Evolutionary conservation across 169 alveolate genomes (phyloP).

Genomic region (Besnoitia besnoiti): DNA sequence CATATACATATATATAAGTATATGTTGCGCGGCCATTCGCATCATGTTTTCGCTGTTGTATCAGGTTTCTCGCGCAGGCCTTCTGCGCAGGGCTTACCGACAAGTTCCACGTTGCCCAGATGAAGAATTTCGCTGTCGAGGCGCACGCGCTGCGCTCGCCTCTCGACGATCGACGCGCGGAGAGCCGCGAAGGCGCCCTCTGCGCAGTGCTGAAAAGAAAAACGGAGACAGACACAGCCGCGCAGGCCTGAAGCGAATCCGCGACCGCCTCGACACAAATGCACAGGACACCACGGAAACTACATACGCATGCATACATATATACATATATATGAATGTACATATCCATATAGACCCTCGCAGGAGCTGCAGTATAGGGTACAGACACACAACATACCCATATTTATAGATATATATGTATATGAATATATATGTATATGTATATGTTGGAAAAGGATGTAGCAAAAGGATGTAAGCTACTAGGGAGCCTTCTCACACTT

Average conservation of each 20-base stretch:
- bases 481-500: too few relatives aligned
- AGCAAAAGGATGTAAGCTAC: too few relatives aligned
- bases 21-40: too few relatives aligned
- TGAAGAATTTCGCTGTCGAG: conserved; percentile 85
- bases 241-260: neutral
- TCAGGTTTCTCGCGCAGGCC: too few relatives aligned
- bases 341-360: neutral
- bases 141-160: conserved; percentile 77
- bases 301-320: neutral
- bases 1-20: neutral
- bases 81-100: conserved; percentile 77
- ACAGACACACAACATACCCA: too few relatives aligned
- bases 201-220: conserved; percentile 83
- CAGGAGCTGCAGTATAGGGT: neutral
- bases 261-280: too few relatives aligned
- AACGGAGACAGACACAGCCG: too few relatives aligned
- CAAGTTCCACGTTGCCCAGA: conserved; percentile 84
- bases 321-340: neutral
- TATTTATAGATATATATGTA: neutral
- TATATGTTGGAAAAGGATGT: too few relatives aligned
- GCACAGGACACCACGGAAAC: neutral
- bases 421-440: too few relatives aligned
- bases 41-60: too few relatives aligned
- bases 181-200: conserved; percentile 83
- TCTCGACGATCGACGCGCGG: conserved; percentile 82